Base-by-base conservation (phyloP, 2,329 filamentous ascomycete genomes). In the Clarireedia paspali region DNA sequence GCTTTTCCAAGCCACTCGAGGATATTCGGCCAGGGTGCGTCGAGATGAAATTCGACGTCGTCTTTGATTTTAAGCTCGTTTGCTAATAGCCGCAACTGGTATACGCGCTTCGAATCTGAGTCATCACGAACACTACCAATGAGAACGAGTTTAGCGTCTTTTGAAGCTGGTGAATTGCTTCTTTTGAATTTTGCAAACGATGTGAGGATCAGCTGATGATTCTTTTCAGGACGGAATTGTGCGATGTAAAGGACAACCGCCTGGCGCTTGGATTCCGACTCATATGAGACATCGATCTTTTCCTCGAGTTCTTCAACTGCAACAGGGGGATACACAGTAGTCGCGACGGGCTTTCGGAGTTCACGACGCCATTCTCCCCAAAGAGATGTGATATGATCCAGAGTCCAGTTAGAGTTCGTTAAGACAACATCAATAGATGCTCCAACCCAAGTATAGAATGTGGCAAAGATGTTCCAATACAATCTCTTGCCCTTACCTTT, bases 331-430 rank as follows among this genome's bases (percentile, higher is more conserved):
- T 95, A 97, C 3, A 97, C 84, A 24, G 94, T 87, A 4, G 82
- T 79, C 42, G 89, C 77, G 47, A 78, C 71, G 36, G 66, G 69
- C 66, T 67, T 75, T 53, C 67, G 66, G 59, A 73, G 72, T 57
- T 74, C 73, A 47, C 67, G 72, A 64, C 78, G 77, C 65, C 74
- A 75, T 53, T 76, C 79, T 0, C 84, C 85, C 92, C 92, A 97
- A 6, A 97, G 77, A 6, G 81, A 79, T 60, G 84, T 80, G 62
- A 97, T 87, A 67, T 97, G 91, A 1, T 74, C 79, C 62, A 94
- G 87, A 0, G 94, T 99, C 94, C 94, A 99, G 57, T 82, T 89
- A 5, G 90, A 96, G 72, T 99, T 99, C 57, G 94, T 96, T 89
- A 97, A 96, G 63, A 97, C 92, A 0, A 96, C 82, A 68, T 99